A percentile compares a stretch with the other conserved stretches of the same genome.
These are phyloP conservation scores for Candolleomyces eurysporus DNA, from an alignment of 768 basidiomycete species.

Conservation along the genomic window DNA sequence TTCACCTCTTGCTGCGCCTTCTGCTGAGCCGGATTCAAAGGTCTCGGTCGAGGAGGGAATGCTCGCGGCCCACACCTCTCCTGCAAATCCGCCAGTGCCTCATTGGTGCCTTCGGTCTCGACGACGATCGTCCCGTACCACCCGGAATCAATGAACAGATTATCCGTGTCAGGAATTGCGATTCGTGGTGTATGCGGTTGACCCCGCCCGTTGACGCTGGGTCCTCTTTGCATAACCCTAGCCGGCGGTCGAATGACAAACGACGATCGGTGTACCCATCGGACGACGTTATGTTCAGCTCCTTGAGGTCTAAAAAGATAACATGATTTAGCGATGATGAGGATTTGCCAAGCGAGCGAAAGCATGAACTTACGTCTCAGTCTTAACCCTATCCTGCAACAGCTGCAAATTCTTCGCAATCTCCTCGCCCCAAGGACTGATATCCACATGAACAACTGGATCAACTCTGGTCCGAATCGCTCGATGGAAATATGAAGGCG, in stretches of 20 bases:
- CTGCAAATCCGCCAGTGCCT: conserved; percentile 76
- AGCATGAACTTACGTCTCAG: conserved; percentile 68
- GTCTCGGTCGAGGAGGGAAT: conserved; percentile 58
- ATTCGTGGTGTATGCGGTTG: conserved; percentile 29
- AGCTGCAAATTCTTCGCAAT: conserved; percentile 72
- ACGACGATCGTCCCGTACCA: conserved; percentile 85
- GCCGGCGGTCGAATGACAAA: conserved; percentile 61
- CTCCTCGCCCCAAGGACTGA: conserved; percentile 77
- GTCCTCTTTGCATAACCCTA: conserved; percentile 29
- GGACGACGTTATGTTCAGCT: conserved; percentile 73
- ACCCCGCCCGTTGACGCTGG: conserved; percentile 20
- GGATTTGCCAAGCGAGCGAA: neutral
- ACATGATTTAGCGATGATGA: conserved; percentile 4
- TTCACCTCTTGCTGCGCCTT: conserved; percentile 24
- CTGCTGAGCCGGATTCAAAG: conserved; percentile 36
- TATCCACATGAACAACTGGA: conserved; percentile 69
- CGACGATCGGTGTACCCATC: conserved; percentile 81
- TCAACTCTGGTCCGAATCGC: conserved; percentile 68
- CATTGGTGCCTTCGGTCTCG: conserved; percentile 86
- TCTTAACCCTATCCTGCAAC: conserved; percentile 71
- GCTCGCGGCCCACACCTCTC: conserved; percentile 65
- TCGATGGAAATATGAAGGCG: conserved; percentile 88
- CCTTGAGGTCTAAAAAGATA: conserved; percentile 64
- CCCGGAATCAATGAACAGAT: conserved; percentile 65
- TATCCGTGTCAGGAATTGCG: conserved; percentile 54